Base-by-base conservation (phyloP, 1,284 basidiomycete genomes). In the Pyrrhoderma lamaoense region DNA sequence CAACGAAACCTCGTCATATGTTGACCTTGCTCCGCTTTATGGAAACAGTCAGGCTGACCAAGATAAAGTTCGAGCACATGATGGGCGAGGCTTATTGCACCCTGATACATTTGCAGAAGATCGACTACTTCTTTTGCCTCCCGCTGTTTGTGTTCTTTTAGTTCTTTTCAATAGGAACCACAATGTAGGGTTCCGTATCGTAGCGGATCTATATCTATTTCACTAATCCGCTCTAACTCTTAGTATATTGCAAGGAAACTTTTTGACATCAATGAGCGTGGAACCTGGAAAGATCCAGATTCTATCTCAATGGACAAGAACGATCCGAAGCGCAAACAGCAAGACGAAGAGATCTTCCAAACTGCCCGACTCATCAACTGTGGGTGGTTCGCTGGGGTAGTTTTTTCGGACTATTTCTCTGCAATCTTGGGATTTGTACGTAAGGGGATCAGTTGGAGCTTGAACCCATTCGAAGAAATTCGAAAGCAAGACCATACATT, bases 1-100 rank as follows among this genome's bases (percentile, higher is more conserved):
- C 62, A 94, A 94, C 67, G 77, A 90, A 61, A 91, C 91, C 5
- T 89, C 87, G 0, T 87, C 87, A 9, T 94, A 94, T 61, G 82
- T 93, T 55, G 92, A 94, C 60, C 76, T 94, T 2, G 60, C 63
- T 23, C 66, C 68, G 3, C 58, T 73, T 18, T 73, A 73, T 55
- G 70, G 70, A 1, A 74, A 80, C 43, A 63, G 61, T 52, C 53
- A 60, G 36, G 57, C 54, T 18, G 60, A 42, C 42, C 67, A 67
- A 51, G 49, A 61, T 37, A 52, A 50, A 4, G 60, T 72, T 22
- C 64, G 57, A n/a, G 67, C 69, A 43, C 73, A 74, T 47, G 72
- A 85, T 56, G 87, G 87, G 9, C 74, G 76, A 19, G 89, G 89
- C 0, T 63, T 73, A 21, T 68, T 93, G 1, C 68, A 74, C 56